Evolutionary conservation across 345 rosid species (phyloP).

Genomic region (Atalantia buxifolia): DNA sequence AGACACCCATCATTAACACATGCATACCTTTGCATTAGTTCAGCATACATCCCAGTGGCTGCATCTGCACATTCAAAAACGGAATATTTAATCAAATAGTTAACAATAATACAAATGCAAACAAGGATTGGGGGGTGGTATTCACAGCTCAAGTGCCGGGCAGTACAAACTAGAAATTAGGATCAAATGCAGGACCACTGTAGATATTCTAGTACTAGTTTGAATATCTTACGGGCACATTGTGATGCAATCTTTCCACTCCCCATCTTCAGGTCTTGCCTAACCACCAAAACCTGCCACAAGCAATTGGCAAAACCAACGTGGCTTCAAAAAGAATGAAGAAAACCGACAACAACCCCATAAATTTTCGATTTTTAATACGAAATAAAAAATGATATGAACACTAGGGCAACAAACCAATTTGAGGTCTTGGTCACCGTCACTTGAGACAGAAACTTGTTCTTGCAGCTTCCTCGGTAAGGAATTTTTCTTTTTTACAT

Average conservation of each 20-base stretch:
- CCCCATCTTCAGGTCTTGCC: conserved; percentile 94
- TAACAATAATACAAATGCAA: neutral
- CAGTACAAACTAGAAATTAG: neutral
- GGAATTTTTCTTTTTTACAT: conserved; percentile 51
- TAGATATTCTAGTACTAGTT: neutral
- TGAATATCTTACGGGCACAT: conserved; percentile 72
- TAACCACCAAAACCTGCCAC: conserved; percentile 78
- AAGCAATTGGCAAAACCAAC: conserved; percentile 16
- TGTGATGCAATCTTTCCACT: conserved; percentile 82
- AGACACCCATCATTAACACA: neutral
- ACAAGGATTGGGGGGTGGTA: neutral
- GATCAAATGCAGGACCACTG: neutral
- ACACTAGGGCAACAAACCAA: conserved; percentile 38
- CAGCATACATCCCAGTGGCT: conserved; percentile 84
- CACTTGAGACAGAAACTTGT: conserved; percentile 30
- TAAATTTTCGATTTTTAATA: neutral
- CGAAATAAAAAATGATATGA: neutral
- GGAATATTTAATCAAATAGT: conserved; percentile 3
- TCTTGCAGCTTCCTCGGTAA: conserved; percentile 53
- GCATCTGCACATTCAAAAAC: conserved; percentile 57
- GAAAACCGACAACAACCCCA: neutral
- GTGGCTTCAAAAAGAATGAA: neutral
- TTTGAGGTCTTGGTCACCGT: conserved; percentile 70
- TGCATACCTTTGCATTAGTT: conserved; percentile 67
- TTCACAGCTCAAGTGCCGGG: neutral